Conservation (phyloP, 192 early-diverging fungal genomes). For the Kappamyces sp. region DNA sequence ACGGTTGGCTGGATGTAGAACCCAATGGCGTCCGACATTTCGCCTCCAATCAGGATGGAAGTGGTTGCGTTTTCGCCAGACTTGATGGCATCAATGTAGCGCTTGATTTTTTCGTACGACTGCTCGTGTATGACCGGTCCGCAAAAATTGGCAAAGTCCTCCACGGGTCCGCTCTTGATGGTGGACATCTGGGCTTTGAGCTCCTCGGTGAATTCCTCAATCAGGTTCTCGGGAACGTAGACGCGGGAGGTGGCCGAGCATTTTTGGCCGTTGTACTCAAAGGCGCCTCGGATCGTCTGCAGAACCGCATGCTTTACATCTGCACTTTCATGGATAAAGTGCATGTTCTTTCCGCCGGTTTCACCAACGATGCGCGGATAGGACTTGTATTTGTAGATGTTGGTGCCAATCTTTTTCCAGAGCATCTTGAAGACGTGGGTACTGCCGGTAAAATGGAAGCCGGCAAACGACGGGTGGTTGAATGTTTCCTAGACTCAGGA, state of each 20-base stretch:
- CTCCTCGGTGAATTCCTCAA: slow-evolving; percentile 63
- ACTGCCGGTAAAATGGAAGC: slow-evolving; percentile 94
- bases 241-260: slow-evolving; percentile 91
- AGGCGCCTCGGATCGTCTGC: slow-evolving; percentile 85
- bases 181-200: slow-evolving; percentile 62
- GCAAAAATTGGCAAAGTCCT: slow-evolving; percentile 81
- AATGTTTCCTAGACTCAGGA: slow-evolving; percentile 49
- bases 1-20: slow-evolving; percentile 91
- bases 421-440: slow-evolving; percentile 89
- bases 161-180: slow-evolving; percentile 79
- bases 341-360: slow-evolving; percentile 99
- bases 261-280: slow-evolving; percentile 99
- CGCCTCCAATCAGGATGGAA: slow-evolving; percentile 87
- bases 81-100: slow-evolving; percentile 79
- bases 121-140: slow-evolving; percentile 89
- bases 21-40: slow-evolving; percentile 75
- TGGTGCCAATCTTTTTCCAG: slow-evolving; percentile 85
- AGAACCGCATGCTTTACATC: slow-evolving; percentile 71
- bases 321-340: slow-evolving; percentile 78
- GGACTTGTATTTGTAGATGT: slow-evolving; percentile 83
- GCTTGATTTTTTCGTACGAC: slow-evolving; percentile 89
- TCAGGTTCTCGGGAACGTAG: slow-evolving; percentile 81
- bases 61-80: slow-evolving; percentile 50
- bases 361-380: slow-evolving; percentile 97
- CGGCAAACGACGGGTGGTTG: slow-evolving; percentile 85